phyloP scores from a whole-genome alignment of 805 yeast genomes.

The Cyberlindnera xishuangbannaensis region DNA sequence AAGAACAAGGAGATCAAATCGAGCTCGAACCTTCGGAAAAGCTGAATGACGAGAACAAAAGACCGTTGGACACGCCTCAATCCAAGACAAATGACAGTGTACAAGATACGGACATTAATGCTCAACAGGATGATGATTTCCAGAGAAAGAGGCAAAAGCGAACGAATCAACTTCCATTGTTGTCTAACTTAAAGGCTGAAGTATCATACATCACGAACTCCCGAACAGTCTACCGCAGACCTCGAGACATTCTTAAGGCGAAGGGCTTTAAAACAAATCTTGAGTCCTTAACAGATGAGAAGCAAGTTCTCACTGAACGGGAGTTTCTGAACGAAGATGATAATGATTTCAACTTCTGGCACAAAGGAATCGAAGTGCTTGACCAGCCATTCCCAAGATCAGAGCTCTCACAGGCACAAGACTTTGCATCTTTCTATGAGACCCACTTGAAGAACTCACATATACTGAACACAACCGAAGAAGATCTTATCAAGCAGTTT shows the following conservation, averaged over 20 bases:
- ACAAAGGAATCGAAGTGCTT: slow-evolving; percentile 30
- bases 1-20: neutral
- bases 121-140: neutral
- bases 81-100: too few species aligned
- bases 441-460: slow-evolving; percentile 40
- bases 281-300: slow-evolving; percentile 42
- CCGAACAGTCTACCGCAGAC: slow-evolving; percentile 38
- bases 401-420: slow-evolving; percentile 40
- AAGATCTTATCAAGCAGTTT: slow-evolving; percentile 21
- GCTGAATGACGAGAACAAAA: slow-evolving; percentile 13
- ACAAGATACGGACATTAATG: neutral
- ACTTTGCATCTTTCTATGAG: slow-evolving; percentile 54
- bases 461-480: slow-evolving; percentile 14
- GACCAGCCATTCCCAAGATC: slow-evolving; percentile 35
- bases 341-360: slow-evolving; percentile 43
- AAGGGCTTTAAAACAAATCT: slow-evolving; percentile 49
- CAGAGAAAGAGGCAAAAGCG: slow-evolving; percentile 1
- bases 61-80: too few species aligned
- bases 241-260: slow-evolving; percentile 37
- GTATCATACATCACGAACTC: slow-evolving; percentile 45
- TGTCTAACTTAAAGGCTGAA: too few species aligned
- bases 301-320: too few species aligned
- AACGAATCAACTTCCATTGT: too few species aligned
- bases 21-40: slow-evolving; percentile 5
- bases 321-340: slow-evolving; percentile 12